These are phyloP conservation scores for Rhododendron henanense DNA, from an alignment of 148 eudicot species.

Conservation along the genomic window DNA sequence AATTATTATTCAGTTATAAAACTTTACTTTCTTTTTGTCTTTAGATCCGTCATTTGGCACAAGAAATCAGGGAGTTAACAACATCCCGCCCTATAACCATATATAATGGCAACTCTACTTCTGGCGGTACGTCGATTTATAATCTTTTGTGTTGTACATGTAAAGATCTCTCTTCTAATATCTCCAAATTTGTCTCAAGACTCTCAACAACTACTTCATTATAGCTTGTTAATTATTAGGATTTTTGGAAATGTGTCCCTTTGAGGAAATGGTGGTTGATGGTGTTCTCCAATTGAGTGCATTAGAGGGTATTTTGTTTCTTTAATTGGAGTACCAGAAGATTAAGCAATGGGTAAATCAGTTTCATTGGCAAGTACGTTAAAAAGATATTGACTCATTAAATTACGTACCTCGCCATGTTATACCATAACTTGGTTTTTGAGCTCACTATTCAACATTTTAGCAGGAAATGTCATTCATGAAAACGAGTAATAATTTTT, in stretches of 20 bases:
- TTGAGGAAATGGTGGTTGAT: background rate
- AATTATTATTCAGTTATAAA: background rate
- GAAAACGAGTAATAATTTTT: background rate
- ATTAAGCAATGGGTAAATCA: background rate
- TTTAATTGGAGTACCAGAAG: background rate
- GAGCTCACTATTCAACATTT: background rate
- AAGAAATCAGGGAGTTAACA: conserved; percentile 76
- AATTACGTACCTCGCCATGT: background rate
- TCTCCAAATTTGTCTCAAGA: background rate
- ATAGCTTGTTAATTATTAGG: background rate
- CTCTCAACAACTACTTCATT: background rate
- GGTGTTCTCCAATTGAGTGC: background rate
- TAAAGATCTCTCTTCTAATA: background rate
- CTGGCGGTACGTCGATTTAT: conserved; percentile 47
- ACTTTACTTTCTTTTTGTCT: conserved; percentile 13
- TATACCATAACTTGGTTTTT: background rate
- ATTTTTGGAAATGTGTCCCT: background rate
- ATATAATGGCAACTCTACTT: conserved; percentile 54
- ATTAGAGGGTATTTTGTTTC: background rate
- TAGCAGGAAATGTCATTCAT: background rate
- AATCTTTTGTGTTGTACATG: background rate
- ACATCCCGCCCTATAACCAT: conserved; percentile 64
- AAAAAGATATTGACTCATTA: background rate
- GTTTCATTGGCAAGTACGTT: background rate
- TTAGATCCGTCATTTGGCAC: conserved; percentile 85